Base-by-base conservation (phyloP, 768 basidiomycete genomes). In the Lepiota brunneoincarnata region DNA sequence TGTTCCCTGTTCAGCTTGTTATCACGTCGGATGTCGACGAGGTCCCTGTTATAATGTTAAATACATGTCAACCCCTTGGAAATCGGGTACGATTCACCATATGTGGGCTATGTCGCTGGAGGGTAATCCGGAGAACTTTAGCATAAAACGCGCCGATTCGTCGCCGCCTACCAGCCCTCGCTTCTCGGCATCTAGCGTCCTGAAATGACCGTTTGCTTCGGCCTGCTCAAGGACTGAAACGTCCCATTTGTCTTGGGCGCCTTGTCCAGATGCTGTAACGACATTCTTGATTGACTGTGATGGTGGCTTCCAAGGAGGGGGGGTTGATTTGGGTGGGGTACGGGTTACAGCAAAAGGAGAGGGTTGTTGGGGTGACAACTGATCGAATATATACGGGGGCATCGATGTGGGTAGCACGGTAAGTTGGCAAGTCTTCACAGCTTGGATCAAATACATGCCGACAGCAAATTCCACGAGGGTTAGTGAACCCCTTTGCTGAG, bases 401-500 rank as follows among this genome's bases (percentile, higher is more conserved):
- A 72, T 66, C 6, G 64, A 59, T 2, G 59, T 24, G 1, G 73
- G 75, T 5, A 76, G 60, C 1, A 61, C 55, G 20, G 60, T 58
- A 1, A 75, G 64, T 31, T 65, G 63, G 47, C 71, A 73, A 4
- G 66, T 63, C 59, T 67, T 67, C 14, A 72, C 53, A n/a, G 67
- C 67, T 35, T 72, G 66, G 37, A 89, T 81, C 53, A 87, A 77
- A 64, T 83, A 83, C 80, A 87, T 83, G 35, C 81, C 87, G 55
- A 90, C 70, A 34, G 82, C 79, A 64, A 91, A 91, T 55, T 89
- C 86, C 24, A 78, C 67, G 6, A 78, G 72, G 60, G 89, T 85
- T 10, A 91, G 78, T 2, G 75, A 70, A 5, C 86, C 86, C 34
- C 82, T 73, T 31, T 75, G 69, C 48, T 78, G 75, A 7, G 76